phyloP scores from a whole-genome alignment of 306 rosid genomes.

The apple (Malus domestica) region DNA sequence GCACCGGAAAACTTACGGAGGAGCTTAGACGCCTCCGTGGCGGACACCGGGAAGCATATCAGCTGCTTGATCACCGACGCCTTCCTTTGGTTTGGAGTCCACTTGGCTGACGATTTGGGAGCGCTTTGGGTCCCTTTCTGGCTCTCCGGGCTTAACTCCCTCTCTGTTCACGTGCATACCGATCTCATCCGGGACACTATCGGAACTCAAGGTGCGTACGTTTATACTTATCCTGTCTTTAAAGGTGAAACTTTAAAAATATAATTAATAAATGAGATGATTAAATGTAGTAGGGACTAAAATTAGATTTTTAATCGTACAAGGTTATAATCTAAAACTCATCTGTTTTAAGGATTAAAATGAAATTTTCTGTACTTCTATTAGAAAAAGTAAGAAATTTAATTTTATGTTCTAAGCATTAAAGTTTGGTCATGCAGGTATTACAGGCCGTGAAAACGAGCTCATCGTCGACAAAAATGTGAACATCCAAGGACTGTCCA shows the following conservation, averaged over 20 bases:
- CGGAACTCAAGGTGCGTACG: not conserved
- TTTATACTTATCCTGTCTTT: not conserved
- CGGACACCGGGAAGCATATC: constrained; percentile 4
- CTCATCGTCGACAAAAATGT: not conserved
- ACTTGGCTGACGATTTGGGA: constrained; percentile 12
- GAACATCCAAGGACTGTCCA: constrained; percentile 21
- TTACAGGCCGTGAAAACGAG: constrained; percentile 2
- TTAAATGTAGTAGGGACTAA: too few relatives aligned
- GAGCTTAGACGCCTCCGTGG: constrained; percentile 4
- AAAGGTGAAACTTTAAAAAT: too few relatives aligned
- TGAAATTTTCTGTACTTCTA: too few relatives aligned
- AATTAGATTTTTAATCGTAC: too few relatives aligned
- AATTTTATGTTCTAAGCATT: not conserved
- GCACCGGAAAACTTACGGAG: constrained; percentile 7
- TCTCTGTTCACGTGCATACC: constrained; percentile 15
- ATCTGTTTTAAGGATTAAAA: too few relatives aligned
- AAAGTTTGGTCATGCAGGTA: not conserved
- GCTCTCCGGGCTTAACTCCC: constrained; percentile 18
- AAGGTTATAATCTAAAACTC: too few relatives aligned
- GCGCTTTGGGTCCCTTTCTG: constrained; percentile 18
- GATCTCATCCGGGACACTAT: constrained; percentile 8
- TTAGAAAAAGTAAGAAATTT: too few relatives aligned
- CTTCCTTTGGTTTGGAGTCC: constrained; percentile 19
- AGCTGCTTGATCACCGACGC: constrained; percentile 24
- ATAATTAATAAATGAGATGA: too few relatives aligned